A percentile compares a stretch with the other conserved stretches of the same genome.
phyloP scores from a whole-genome alignment of 108 stramenopile species.

The Seminavis robusta region DNA sequence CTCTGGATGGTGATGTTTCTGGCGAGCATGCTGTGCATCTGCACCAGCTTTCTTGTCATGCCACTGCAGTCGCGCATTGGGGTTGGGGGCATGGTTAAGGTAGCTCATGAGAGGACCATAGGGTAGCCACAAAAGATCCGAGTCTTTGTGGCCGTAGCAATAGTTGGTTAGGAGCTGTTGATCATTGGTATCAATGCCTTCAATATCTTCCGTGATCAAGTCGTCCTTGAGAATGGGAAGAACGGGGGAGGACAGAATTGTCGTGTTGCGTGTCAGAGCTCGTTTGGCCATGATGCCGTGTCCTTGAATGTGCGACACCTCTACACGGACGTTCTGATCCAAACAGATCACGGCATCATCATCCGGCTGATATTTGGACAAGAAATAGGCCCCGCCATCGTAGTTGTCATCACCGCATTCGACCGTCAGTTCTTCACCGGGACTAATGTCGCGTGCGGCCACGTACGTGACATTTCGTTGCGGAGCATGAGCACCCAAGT shows the following conservation, averaged over 20 bases:
- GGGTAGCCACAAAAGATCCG: constrained; percentile 49
- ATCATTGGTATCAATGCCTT: neutral
- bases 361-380: constrained; percentile 18
- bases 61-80: constrained; percentile 25
- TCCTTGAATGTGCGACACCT: constrained; percentile 6
- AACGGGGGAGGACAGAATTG: constrained; percentile 32
- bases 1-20: constrained; percentile 23
- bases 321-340: constrained; percentile 23
- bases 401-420: constrained; percentile 56
- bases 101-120: constrained; percentile 25
- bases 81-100: constrained; percentile 13
- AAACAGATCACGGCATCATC: constrained; percentile 35
- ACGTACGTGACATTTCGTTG: constrained; percentile 31
- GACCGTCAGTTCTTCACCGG: constrained; percentile 57
- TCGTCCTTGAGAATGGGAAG: no score
- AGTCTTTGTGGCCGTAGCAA: constrained; percentile 53
- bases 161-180: constrained; percentile 60
- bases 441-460: constrained; percentile 44
- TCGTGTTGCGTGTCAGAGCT: constrained; percentile 9
- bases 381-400: constrained; percentile 21
- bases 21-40: neutral
- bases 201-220: neutral
- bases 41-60: no score
- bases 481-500: no score
- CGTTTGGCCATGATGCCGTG: constrained; percentile 31